Base-by-base conservation (phyloP, 1,284 basidiomycete species). In the Cryptococcus deneoformans region DNA sequence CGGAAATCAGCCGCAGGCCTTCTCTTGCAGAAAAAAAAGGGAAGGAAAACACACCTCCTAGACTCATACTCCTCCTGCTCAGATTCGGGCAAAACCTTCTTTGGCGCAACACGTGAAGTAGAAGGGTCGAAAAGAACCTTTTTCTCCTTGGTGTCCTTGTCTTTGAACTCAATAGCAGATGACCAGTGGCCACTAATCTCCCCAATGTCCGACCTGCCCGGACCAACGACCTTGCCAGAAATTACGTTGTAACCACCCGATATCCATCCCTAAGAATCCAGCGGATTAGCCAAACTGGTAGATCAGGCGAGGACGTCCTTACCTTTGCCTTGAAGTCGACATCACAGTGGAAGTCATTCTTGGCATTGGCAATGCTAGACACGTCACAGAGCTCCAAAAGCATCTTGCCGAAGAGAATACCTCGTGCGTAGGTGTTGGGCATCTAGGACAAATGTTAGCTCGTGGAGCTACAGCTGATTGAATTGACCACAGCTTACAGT, bases 371-470 rank as follows among this genome's bases (percentile, higher is more conserved):
- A 56, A 93, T 90, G n/a, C 82, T 84, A 69, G 90, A 92, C 36
- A 85, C 84, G 78, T 99, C 95, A 8, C 95, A 95, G 12, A 99
- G 82, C 79, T 99, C 95, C 51, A 97, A 82, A 16, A 98, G 87
- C 93, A 99, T 97, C 82, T 93, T 95, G 14, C 95, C 96, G 74
- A 97, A 98, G 46, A 98, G 79, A 68, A 99, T 99, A 1, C 96
- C 95, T 46, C 95, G 85, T 20, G 94, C 94, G 74, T 96, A 98
- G 63, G 95, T 95, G 80, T 95, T 96, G 38, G 93, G 93, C 92
- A 96, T 95, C 59, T 73, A 37, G 36, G 36, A 48, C 29, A 29
- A 14, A 49, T 34, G n/a, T 46, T 12, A 54, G 52, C 38, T 20
- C 29, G 5, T 35, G 43, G 11, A 24, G 43, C 14, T n/a, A n/a